phyloP scores from a whole-genome alignment of 805 yeast genomes.

The Zygosaccharomyces siamensis region DNA sequence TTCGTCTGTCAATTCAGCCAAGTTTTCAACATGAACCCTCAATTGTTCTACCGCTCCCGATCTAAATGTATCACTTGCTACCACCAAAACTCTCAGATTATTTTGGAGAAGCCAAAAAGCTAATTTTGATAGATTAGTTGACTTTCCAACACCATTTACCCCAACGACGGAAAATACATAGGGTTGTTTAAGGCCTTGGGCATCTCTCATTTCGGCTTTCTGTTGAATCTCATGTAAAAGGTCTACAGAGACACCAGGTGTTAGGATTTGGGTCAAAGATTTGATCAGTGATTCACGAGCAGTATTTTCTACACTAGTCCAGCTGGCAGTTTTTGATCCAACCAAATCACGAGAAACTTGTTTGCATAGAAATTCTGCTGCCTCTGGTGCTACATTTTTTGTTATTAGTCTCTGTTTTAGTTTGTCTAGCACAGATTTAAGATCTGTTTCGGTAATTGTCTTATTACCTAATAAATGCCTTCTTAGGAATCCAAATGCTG shows the following conservation, averaged over 20 bases:
- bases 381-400: conserved; percentile 89
- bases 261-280: conserved; percentile 65
- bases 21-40: conserved; percentile 84
- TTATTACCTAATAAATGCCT: conserved; percentile 65
- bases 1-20: conserved; percentile 58
- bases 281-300: conserved; percentile 61
- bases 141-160: conserved; percentile 96
- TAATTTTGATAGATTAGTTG: conserved; percentile 87
- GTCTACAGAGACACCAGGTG: conserved; percentile 90
- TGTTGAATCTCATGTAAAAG: conserved; percentile 73
- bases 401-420: conserved; percentile 72
- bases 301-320: conserved; percentile 70
- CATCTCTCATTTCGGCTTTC: conserved; percentile 24
- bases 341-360: conserved; percentile 65
- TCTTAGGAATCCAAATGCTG: conserved; percentile 51
- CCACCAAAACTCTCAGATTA: conserved; percentile 76
- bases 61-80: conserved; percentile 97
- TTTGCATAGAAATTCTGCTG: conserved; percentile 65
- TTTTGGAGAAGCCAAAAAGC: conserved; percentile 96
- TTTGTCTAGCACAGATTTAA: conserved; percentile 58
- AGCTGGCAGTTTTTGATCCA: conserved; percentile 66
- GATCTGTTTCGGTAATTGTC: conserved; percentile 56
- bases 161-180: conserved; percentile 97
- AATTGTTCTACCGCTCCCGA: conserved; percentile 99
- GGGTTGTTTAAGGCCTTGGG: conserved; percentile 45